A percentile compares a stretch with the other conserved stretches of the same genome.
phyloP scores from a whole-genome alignment of 2,329 filamentous ascomycete genomes.

The Sporothrix globosa region DNA sequence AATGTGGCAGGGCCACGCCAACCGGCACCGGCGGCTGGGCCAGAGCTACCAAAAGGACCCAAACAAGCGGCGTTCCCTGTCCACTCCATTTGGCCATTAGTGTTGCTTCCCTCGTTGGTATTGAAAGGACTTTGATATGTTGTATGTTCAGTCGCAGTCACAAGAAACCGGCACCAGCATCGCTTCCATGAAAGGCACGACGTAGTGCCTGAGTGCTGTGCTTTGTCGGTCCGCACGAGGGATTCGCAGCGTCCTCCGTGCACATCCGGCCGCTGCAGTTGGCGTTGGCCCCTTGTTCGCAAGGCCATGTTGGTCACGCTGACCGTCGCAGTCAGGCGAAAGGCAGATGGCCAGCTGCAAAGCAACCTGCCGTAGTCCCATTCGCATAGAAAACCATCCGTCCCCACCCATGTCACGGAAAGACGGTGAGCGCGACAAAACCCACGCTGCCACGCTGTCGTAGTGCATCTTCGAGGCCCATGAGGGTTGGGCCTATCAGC shows the following conservation, averaged over 20 bases:
- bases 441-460: neutral
- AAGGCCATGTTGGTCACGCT: neutral
- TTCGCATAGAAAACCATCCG: neutral
- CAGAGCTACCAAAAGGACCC: neutral
- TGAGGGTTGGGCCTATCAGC: neutral
- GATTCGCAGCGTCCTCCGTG: neutral
- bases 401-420: neutral
- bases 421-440: slow-evolving; percentile 13
- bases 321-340: too few species aligned
- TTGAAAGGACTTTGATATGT: neutral
- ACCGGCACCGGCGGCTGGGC: slow-evolving; percentile 5
- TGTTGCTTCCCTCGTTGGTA: neutral
- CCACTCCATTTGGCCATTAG: neutral
- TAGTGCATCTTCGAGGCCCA: neutral
- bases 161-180: neutral
- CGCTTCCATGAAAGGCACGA: neutral
- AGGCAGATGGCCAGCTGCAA: neutral
- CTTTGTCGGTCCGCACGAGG: neutral
- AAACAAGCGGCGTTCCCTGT: neutral
- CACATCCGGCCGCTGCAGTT: neutral
- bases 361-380: neutral
- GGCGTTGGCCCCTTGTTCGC: neutral
- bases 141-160: neutral
- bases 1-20: slow-evolving; percentile 7
- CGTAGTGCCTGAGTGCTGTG: neutral